Evolutionary conservation across 1,284 basidiomycete species (phyloP).

Genomic region (Naganishia cerealis): DNA sequence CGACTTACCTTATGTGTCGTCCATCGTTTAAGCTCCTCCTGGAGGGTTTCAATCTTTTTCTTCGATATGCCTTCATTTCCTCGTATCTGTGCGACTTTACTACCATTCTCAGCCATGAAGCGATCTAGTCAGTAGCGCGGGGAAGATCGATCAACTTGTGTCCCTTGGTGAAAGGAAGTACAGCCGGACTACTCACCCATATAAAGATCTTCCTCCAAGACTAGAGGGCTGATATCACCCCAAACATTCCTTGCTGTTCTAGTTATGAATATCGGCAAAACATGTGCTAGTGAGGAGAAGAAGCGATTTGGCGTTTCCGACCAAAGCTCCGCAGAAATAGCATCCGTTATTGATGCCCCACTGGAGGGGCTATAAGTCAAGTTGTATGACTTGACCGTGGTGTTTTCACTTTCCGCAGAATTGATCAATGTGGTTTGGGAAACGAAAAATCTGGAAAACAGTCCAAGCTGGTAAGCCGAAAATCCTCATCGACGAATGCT

Average conservation of each 20-base stretch:
- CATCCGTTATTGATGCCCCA: conserved; percentile 13
- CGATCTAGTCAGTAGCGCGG: conserved; percentile 4
- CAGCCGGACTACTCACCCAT: conserved; percentile 2
- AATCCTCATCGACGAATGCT: background rate
- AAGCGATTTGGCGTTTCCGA: conserved; percentile 25
- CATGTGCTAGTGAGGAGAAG: conserved; percentile 6
- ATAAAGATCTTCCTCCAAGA: conserved; percentile 20
- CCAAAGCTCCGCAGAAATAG: conserved; percentile 15
- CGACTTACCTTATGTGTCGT: conserved; percentile 14
- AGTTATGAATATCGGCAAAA: conserved; percentile 9
- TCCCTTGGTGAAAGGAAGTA: background rate
- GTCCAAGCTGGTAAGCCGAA: background rate
- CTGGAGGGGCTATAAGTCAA: conserved; percentile 9
- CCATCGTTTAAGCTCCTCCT: conserved; percentile 23
- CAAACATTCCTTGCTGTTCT: conserved; percentile 24
- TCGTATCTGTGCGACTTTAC: conserved; percentile 21
- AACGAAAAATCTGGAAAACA: conserved; percentile 1
- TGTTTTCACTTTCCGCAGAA: background rate
- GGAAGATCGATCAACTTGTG: too few relatives aligned
- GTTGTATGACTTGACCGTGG: conserved; percentile 4
- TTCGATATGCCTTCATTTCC: conserved; percentile 19
- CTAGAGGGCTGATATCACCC: conserved; percentile 16
- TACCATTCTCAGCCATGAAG: conserved; percentile 16
- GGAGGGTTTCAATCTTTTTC: conserved; percentile 19
- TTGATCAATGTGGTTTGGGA: conserved; percentile 7